These are phyloP conservation scores for Colletotrichum viniferum DNA, from an alignment of 2,329 filamentous ascomycete genomes.

Conservation along the genomic window DNA sequence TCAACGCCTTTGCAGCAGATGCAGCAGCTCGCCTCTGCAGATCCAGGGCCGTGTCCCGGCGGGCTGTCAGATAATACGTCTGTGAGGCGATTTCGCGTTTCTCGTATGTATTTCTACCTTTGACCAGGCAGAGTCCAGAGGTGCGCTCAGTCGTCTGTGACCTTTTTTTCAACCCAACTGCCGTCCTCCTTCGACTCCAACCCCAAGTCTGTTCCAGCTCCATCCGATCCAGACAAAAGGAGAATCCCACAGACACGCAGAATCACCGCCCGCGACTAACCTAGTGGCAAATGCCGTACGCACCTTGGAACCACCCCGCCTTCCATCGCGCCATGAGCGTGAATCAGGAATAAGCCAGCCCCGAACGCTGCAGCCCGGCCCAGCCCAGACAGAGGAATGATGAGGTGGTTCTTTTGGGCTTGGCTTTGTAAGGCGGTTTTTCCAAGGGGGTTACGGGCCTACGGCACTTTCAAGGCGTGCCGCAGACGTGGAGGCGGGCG, in stretches of 20 bases:
- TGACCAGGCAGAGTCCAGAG: not conserved
- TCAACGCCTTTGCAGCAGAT: not conserved
- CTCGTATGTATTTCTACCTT: not conserved
- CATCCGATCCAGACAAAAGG: not conserved
- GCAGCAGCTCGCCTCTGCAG: not conserved
- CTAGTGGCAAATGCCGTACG: not conserved
- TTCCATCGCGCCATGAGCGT: not conserved
- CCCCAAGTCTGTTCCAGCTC: not conserved
- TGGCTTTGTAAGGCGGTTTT: not conserved
- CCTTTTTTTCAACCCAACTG: not conserved
- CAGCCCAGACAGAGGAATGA: not conserved
- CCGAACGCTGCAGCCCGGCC: not conserved
- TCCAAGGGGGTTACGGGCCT: not conserved
- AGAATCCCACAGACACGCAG: not conserved
- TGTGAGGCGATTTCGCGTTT: not conserved
- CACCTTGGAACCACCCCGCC: not conserved
- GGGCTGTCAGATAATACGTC: constrained; percentile 6
- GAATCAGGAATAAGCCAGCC: not conserved
- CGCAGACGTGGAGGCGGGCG: not conserved
- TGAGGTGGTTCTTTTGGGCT: not conserved
- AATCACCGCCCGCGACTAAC: not conserved
- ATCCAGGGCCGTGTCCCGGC: constrained; percentile 8
- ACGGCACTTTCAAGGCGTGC: not conserved
- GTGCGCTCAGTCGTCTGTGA: not conserved
- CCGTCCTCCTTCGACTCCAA: not conserved